Conservation (phyloP, 1,139 yeast genomes). For the Kodamaea ohmeri region DNA sequence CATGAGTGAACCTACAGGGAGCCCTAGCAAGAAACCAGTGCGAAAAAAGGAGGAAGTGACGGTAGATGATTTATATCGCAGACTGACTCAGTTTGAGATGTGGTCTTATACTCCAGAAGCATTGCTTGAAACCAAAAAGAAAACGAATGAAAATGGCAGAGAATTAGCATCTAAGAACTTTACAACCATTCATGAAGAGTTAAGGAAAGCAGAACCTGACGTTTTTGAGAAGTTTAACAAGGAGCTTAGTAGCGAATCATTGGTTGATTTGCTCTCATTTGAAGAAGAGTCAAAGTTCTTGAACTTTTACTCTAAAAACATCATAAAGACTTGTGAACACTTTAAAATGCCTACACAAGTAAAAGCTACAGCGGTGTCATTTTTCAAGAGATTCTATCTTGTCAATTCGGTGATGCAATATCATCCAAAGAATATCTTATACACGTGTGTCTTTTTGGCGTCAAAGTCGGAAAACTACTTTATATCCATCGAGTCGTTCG, state of each 20-base stretch:
- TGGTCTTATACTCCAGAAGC: conserved; percentile 79
- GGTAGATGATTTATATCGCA: conserved; percentile 81
- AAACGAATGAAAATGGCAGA: conserved; percentile 53
- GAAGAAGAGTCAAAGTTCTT: conserved; percentile 73
- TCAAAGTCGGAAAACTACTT: conserved; percentile 91
- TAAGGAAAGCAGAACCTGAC: conserved; percentile 31
- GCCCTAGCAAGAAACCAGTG: conserved; percentile 1
- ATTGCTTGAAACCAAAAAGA: conserved; percentile 45
- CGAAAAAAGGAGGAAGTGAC: conserved; percentile 20
- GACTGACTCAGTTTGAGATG: conserved; percentile 75
- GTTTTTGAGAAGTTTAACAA: conserved; percentile 29
- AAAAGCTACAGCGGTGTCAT: conserved; percentile 80
- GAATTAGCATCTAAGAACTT: conserved; percentile 38
- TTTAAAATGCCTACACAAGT: conserved; percentile 50
- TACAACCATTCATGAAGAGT: conserved; percentile 21
- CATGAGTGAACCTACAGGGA: background rate
- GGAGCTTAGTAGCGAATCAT: conserved; percentile 31
- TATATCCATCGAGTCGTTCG: conserved; percentile 80
- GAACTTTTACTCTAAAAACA: conserved; percentile 67
- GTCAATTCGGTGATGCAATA: conserved; percentile 78
- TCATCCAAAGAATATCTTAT: conserved; percentile 80
- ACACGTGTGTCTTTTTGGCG: conserved; percentile 86
- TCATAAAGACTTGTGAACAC: conserved; percentile 51
- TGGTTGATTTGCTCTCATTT: conserved; percentile 48
- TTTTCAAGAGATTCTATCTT: conserved; percentile 77